These are phyloP conservation scores for Thermoascus crustaceus DNA, from an alignment of 2,329 filamentous ascomycete species.

Conservation along the genomic window DNA sequence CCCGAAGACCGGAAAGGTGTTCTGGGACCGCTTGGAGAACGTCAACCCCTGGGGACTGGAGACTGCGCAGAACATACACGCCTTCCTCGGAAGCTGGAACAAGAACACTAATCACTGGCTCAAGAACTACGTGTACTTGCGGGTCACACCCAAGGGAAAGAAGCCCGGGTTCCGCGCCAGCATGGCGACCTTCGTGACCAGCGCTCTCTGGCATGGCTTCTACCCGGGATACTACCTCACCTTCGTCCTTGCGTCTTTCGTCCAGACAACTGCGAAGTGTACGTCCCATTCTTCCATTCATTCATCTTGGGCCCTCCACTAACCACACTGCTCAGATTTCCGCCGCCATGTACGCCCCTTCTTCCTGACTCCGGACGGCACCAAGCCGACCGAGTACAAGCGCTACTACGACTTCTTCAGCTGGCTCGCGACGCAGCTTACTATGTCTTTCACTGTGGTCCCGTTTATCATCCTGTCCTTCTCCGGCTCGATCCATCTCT, in stretches of 20 bases:
- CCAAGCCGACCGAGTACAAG: slow-evolving; percentile 61
- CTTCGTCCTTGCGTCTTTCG: slow-evolving; percentile 80
- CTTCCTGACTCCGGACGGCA: slow-evolving; percentile 73
- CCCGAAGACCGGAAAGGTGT: slow-evolving; percentile 70
- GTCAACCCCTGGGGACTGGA: slow-evolving; percentile 82
- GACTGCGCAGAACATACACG: slow-evolving; percentile 84
- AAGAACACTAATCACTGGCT: slow-evolving; percentile 98
- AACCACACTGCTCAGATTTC: slow-evolving; percentile 55
- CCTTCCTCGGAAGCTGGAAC: slow-evolving; percentile 89
- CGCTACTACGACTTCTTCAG: slow-evolving; percentile 77
- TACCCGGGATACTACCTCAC: slow-evolving; percentile 92
- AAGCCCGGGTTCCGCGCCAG: slow-evolving; percentile 95
- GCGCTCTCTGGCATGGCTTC: slow-evolving; percentile 96
- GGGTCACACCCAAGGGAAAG: slow-evolving; percentile 88
- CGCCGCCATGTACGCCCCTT: slow-evolving; percentile 86
- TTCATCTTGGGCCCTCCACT: slow-evolving; percentile 7
- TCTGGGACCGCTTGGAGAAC: slow-evolving; percentile 85
- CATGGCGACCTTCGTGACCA: slow-evolving; percentile 86
- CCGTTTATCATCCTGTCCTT: slow-evolving; percentile 82
- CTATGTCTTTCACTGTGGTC: slow-evolving; percentile 71
- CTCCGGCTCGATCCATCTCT: slow-evolving; percentile 61
- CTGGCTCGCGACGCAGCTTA: slow-evolving; percentile 68
- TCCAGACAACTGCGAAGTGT: slow-evolving; percentile 94
- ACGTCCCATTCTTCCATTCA: slow-evolving; percentile 31
- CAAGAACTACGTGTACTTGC: slow-evolving; percentile 88